A percentile compares a stretch with the other conserved stretches of the same genome.
phyloP scores from a whole-genome alignment of 495 filamentous ascomycete genomes.

The Hypoxylon rickii region DNA sequence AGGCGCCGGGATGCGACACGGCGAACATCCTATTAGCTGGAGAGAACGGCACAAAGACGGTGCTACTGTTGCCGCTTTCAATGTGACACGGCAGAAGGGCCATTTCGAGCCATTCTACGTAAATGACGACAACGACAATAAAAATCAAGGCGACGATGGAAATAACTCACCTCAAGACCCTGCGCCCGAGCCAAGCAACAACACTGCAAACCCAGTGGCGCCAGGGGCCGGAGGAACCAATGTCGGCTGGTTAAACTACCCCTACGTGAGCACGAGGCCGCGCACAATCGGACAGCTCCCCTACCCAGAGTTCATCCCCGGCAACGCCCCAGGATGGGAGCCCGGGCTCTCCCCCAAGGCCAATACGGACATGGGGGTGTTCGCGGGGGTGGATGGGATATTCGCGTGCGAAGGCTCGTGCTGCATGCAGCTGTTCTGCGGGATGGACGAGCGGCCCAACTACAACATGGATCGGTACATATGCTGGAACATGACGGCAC shows the following conservation, averaged over 20 bases:
- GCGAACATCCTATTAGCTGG: neutral
- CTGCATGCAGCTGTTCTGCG: neutral
- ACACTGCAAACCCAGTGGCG: too few relatives aligned
- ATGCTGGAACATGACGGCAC: neutral
- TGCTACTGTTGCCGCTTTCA: neutral
- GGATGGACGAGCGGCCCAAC: conserved; percentile 7
- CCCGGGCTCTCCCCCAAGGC: neutral
- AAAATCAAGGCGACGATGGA: neutral
- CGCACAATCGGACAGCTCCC: neutral
- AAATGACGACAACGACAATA: neutral
- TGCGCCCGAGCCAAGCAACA: too few relatives aligned
- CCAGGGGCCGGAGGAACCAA: too few relatives aligned
- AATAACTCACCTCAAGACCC: too few relatives aligned
- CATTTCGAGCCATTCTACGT: neutral
- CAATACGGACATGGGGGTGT: neutral
- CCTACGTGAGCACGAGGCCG: neutral
- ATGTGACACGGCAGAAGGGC: neutral
- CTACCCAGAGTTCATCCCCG: neutral
- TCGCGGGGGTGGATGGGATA: neutral
- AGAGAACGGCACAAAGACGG: neutral
- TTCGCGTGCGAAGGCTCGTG: neutral
- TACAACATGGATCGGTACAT: conserved; percentile 6
- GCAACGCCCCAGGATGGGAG: neutral
- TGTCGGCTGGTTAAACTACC: too few relatives aligned
- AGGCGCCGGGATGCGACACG: neutral